phyloP scores from a whole-genome alignment of 805 yeast genomes.

The Candida sithepensis region DNA sequence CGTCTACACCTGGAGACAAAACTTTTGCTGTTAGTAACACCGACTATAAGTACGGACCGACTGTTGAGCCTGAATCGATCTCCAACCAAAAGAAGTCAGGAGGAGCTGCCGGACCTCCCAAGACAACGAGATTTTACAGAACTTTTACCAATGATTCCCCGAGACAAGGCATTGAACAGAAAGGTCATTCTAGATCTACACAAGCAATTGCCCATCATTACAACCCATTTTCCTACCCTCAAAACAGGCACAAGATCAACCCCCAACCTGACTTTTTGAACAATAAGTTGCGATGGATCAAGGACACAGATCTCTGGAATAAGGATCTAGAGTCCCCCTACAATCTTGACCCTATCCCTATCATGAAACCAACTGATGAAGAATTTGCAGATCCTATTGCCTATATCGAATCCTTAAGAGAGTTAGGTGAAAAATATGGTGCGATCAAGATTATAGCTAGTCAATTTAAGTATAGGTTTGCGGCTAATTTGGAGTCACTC shows the following conservation, averaged over 20 bases:
- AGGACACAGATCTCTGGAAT: slow-evolving; percentile 6
- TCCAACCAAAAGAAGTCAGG: not conserved
- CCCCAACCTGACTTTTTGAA: slow-evolving; percentile 38
- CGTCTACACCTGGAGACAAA: not conserved
- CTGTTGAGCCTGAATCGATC: not conserved
- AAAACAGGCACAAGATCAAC: slow-evolving; percentile 39
- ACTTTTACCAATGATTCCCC: slow-evolving; percentile 15
- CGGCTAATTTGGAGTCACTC: slow-evolving; percentile 42
- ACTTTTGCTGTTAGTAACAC: not conserved
- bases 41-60: not conserved
- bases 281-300: slow-evolving; percentile 16
- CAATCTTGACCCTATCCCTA: slow-evolving; percentile 41
- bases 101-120: slow-evolving; percentile 23
- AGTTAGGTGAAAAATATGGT: slow-evolving; percentile 59
- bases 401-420: slow-evolving; percentile 53
- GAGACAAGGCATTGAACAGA: slow-evolving; percentile 6
- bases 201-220: slow-evolving; percentile 30
- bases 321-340: slow-evolving; percentile 1
- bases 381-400: slow-evolving; percentile 63
- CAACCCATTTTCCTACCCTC: slow-evolving; percentile 45
- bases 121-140: slow-evolving; percentile 26
- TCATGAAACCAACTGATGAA: slow-evolving; percentile 47
- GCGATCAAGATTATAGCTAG: slow-evolving; percentile 67
- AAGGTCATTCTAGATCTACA: slow-evolving; percentile 3
- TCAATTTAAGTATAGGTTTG: slow-evolving; percentile 32